Conservation (phyloP, 1,139 yeast species). For the Yamadazyma oceani region DNA sequence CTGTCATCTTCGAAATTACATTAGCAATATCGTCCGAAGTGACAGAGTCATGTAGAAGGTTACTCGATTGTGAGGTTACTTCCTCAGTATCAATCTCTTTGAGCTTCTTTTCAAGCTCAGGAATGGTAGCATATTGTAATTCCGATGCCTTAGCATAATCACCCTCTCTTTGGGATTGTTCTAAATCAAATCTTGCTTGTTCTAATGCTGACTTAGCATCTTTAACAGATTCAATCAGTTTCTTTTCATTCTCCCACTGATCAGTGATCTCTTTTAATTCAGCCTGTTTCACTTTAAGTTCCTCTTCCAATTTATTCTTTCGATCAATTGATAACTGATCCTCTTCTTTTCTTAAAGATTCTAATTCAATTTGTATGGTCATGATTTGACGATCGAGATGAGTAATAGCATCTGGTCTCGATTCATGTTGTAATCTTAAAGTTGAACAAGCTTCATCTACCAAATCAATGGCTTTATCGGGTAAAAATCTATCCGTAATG, state of each 20-base stretch:
- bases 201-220: conserved; percentile 80
- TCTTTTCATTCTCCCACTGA: conserved; percentile 83
- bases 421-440: conserved; percentile 88
- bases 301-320: conserved; percentile 60
- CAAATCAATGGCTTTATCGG: conserved; percentile 94
- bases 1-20: conserved; percentile 92
- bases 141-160: conserved; percentile 88
- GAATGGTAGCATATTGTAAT: conserved; percentile 82
- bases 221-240: conserved; percentile 72
- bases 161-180: conserved; percentile 78
- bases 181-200: conserved; percentile 78
- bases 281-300: conserved; percentile 58
- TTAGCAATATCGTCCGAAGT: conserved; percentile 91
- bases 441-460: conserved; percentile 98
- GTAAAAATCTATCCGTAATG: conserved; percentile 86
- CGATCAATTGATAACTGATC: conserved; percentile 83
- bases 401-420: conserved; percentile 93
- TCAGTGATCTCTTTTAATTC: conserved; percentile 71
- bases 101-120: conserved; percentile 67
- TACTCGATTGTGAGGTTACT: conserved; percentile 19
- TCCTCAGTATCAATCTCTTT: conserved; percentile 45
- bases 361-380: conserved; percentile 94
- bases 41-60: conserved; percentile 83
- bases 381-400: conserved; percentile 84
- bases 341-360: conserved; percentile 87